Evolutionary conservation across 2,329 filamentous ascomycete genomes (phyloP), one percentile per base, ranked within the genome.

Genomic region (Ophiostoma sp.): DNA sequence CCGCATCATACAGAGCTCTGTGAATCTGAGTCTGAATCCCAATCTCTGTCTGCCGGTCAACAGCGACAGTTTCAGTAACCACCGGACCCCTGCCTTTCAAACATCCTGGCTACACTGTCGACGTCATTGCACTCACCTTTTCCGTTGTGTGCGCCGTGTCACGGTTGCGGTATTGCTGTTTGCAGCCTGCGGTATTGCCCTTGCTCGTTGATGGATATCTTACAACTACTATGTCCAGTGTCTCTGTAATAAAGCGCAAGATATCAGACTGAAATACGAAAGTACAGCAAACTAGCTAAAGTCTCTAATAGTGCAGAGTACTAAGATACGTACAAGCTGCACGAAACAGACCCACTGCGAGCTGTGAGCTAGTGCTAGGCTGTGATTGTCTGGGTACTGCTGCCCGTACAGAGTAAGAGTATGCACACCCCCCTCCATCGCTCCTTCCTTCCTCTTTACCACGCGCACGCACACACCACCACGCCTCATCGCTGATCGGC

Each of bases 401-500:
- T 48, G 44, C 27, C 27, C 57, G 27, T 62, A 62, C 27, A 31
- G 27, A 31, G 27, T 62, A 27, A 31, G 27, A 31, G 27, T 62
- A 27, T 27, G 57, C 23, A 33, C 57, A 33, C 57, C 57, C 57
- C 52, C 57, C 57, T 33, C 57, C 57, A 33, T 62, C 27, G 57
- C 57, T 62, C 57, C 57, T 13, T 41, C 39, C 39, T 41, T 41
- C 39, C 39, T 13, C 15, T 13, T 62, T 62, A 4, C 27, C 57
- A 62, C 27, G 27, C 57, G 27, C 57, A 23, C n/a, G n/a, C 52
- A 23, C 52, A 62, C 57, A 57, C 52, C 27, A 31, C 57, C n/a
- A 57, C 52, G 52, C 52, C 57, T 62, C 57, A 35, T 33, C 57
- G 57, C 57, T 33, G 27, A 62, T 62, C 57, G 52, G 23, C 57